phyloP scores from a whole-genome alignment of 2,329 filamentous ascomycete genomes.

The Pseudocercospora cruenta region DNA sequence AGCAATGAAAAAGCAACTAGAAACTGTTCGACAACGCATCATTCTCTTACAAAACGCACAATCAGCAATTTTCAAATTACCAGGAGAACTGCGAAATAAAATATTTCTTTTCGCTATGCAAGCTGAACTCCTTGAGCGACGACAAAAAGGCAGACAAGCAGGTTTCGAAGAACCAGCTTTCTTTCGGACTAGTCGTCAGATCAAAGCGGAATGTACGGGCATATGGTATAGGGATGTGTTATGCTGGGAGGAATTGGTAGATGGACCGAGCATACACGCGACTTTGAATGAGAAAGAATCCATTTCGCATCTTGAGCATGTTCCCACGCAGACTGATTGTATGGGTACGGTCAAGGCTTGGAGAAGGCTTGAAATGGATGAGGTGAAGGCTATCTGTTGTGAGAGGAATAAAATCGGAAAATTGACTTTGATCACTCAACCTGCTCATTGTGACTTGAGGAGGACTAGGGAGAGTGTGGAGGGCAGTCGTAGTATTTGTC shows the following conservation, averaged over 20 bases:
- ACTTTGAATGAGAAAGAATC: too few species aligned
- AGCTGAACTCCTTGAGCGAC: conserved; percentile 22
- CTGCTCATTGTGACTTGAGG: conserved; percentile 22
- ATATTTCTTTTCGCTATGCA: conserved; percentile 26
- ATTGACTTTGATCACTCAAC: conserved; percentile 20
- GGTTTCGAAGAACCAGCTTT: conserved; percentile 24
- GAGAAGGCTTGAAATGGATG: conserved; percentile 13
- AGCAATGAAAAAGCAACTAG: conserved; percentile 21
- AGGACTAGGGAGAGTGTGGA: conserved; percentile 22
- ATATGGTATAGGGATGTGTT: conserved; percentile 27
- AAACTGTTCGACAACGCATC: conserved; percentile 23
- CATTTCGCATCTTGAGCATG: neutral
- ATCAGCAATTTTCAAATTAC: conserved; percentile 23
- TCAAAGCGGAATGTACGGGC: conserved; percentile 21
- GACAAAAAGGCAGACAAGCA: conserved; percentile 7
- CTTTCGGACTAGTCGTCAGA: conserved; percentile 20
- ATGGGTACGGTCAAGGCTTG: conserved; percentile 10
- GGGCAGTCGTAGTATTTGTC: conserved; percentile 25
- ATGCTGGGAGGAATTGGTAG: conserved; percentile 26
- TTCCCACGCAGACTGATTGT: neutral
- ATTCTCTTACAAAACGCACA: conserved; percentile 25
- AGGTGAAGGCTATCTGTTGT: conserved; percentile 16
- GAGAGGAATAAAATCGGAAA: conserved; percentile 17
- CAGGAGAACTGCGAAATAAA: conserved; percentile 24
- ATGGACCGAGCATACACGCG: too few species aligned